Base-by-base conservation (phyloP, 2,329 filamentous ascomycete species). In the Pseudogymnoascus sp. region DNA sequence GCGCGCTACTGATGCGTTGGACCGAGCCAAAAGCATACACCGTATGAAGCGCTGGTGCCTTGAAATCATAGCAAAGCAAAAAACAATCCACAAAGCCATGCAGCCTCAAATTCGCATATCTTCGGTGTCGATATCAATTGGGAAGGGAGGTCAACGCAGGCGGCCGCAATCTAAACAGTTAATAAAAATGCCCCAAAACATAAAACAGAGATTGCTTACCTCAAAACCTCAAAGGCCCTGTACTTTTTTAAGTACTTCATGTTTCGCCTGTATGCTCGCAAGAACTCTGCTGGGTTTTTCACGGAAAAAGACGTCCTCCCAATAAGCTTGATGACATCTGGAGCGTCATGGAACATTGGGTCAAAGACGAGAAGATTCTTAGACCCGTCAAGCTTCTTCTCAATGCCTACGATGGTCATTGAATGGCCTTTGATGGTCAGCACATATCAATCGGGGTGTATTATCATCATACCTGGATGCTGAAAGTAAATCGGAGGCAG, bases 401-500 rank as follows among this genome's bases (percentile, higher is more conserved):
- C 92, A 25, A 96, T 81, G 0, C 93, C 93, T 62, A 97, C 81
- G 61, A 97, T 91, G 0, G 91, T 96, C 78, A 96, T 81, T 1
- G 93, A 97, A 74, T 97, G 93, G 2, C 92, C 91, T 82, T 25
- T 1, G 7, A n/a, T 18, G n/a, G 60, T 64, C 61, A 63, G 31
- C 31, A 56, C 44, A 14, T 14, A 16, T 37, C 18, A 60, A 36
- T 59, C 25, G 53, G 37, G 23, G 18, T 44, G 16, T 40, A 38
- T 18, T 16, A 31, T 16, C 16, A 28, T 36, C 36, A 64, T 77
- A 86, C 87, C 88, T 67, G 86, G 85, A 69, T 95, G 90, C 73
- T 97, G 93, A 66, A 96, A 86, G 75, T 97, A 97, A 42, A 97
- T 87, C 0, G 95, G 93, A 40, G 93, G 87, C 6, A 93, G 78